Percentiles rank a stretch among this genome's conserved stretches.
Conservation (phyloP, 2,329 filamentous ascomycete genomes). For the Botrytis medusae region DNA sequence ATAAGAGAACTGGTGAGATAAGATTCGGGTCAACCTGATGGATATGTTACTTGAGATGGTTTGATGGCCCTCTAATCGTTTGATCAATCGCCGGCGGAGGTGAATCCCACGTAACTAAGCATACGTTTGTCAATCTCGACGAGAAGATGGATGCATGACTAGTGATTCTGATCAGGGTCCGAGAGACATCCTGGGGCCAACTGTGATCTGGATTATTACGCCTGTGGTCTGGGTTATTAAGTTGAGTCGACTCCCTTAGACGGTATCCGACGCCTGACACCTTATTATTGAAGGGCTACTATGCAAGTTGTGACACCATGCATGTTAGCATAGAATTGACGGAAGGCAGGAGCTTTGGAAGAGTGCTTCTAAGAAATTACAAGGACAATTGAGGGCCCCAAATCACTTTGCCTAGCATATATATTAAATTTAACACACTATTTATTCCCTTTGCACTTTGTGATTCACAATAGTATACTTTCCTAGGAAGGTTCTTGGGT, state of each 20-base stretch:
- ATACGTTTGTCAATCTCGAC: not conserved
- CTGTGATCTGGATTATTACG: not conserved
- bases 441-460: constrained; percentile 41
- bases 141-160: not conserved
- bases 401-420: too few species aligned
- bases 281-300: not conserved
- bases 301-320: not conserved
- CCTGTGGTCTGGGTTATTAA: not conserved
- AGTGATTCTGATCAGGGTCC: not conserved
- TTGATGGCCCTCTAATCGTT: too few species aligned
- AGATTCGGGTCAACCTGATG: too few species aligned
- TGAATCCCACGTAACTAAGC: not conserved
- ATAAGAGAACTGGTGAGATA: too few species aligned
- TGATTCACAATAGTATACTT: constrained; percentile 3
- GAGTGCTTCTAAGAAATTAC: too few species aligned
- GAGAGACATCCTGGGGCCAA: not conserved
- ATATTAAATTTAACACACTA: too few species aligned
- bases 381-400: too few species aligned
- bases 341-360: too few species aligned
- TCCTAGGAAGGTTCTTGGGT: constrained; percentile 45
- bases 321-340: not conserved
- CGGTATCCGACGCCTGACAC: not conserved
- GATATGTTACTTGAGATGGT: too few species aligned
- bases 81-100: too few species aligned
- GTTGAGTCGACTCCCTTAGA: not conserved